phyloP scores from a whole-genome alignment of 805 yeast genomes.

The Wickerhamiella siamensis region DNA sequence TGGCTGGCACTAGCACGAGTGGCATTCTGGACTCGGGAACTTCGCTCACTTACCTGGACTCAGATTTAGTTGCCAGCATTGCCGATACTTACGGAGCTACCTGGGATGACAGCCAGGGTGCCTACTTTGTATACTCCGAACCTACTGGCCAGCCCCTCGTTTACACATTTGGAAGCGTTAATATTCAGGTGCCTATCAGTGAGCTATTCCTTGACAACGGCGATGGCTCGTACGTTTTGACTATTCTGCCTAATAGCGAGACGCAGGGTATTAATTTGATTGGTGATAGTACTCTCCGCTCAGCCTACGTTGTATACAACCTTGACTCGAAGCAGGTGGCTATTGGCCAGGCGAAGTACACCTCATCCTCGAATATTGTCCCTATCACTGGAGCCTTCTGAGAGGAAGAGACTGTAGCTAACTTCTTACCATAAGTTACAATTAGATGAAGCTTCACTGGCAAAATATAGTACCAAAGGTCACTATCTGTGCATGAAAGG shows the following conservation, averaged over 20 bases:
- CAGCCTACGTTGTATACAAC: constrained; percentile 58
- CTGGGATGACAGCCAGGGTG: not conserved
- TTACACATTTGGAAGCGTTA: constrained; percentile 14
- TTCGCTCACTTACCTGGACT: constrained; percentile 32
- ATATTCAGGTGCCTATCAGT: constrained; percentile 6
- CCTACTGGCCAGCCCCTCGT: not conserved
- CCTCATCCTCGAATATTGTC: constrained; percentile 19
- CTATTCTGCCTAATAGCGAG: constrained; percentile 12
- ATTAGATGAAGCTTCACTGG: too few relatives aligned
- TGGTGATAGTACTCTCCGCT: constrained; percentile 54
- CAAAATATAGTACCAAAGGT: too few relatives aligned
- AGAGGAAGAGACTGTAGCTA: too few relatives aligned
- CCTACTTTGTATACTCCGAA: not conserved
- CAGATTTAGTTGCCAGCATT: constrained; percentile 5
- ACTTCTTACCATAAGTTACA: too few relatives aligned
- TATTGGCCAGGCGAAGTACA: constrained; percentile 34
- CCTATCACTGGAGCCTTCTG: constrained; percentile 12
- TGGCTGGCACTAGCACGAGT: constrained; percentile 5
- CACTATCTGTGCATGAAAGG: too few relatives aligned
- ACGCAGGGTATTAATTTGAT: constrained; percentile 29
- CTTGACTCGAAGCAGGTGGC: constrained; percentile 43
- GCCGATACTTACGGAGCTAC: constrained; percentile 7
- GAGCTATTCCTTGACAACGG: constrained; percentile 1
- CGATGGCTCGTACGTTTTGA: not conserved
- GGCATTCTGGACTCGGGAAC: constrained; percentile 37